Base-by-base conservation (phyloP, 2,329 filamentous ascomycete genomes). In the Paecilomyces niveus region DNA sequence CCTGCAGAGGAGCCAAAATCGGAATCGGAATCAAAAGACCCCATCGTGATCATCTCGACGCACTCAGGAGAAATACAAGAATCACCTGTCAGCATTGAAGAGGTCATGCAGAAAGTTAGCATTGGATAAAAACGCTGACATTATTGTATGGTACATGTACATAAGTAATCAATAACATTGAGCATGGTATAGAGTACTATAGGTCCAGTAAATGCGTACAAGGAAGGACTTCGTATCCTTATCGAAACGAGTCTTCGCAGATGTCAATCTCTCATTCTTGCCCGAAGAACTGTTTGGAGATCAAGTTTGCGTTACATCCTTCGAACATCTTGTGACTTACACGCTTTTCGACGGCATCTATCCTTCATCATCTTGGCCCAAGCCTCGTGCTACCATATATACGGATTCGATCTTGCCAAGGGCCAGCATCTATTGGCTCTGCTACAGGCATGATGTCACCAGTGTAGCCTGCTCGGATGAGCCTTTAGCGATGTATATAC, bases 81-180 rank as follows among this genome's bases (percentile, higher is more conserved):
- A 54, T 54, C 56, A 10, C 61, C 62, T 15, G 58, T 72, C 9
- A 72, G 70, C 58, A 68, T 73, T 4, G 70, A 73, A 54, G 66
- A 72, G 54, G 71, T 71, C 2, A 64, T 73, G 57, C 68, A 72
- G 57, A 72, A 70, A 55, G 68, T 71, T 13, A 55, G 35, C 35
- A 21, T 55, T 24, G 54, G 35, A 45, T 45, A 45, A 45, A 45
- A 13, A 15, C 5, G 39, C 39, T 6, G 26, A 45, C 39, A 45
- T 6, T 21, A 21, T 45, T 18, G n/a, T 45, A 45, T 45, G 39
- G 39, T 18, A 45, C 15, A 18, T 45, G 39, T 45, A 45, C 5
- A 45, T 45, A 45, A n/a, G 39, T 45, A 45, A 45, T 45, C 6
- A 45, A 45, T 21, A 45, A 45, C 39, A 18, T 9, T 45, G n/a